Conservation (phyloP, 2,329 filamentous ascomycete genomes). For the Claviceps sp. region DNA sequence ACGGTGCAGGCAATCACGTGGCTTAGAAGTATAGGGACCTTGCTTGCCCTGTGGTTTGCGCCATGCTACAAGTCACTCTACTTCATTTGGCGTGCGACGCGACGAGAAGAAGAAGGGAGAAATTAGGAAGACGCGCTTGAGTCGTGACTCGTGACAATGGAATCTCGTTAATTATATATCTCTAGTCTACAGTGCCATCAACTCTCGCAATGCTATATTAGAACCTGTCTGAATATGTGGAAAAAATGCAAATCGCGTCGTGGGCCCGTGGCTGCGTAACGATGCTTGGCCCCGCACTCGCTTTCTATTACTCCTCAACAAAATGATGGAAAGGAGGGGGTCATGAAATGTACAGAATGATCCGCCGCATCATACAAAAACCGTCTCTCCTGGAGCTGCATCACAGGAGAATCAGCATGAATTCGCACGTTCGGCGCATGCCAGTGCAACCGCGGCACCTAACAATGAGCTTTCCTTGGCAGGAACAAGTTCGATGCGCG, state of each 20-base stretch:
- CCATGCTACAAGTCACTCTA: background rate
- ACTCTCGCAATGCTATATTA: no score
- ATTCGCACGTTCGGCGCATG: slow-evolving; percentile 21
- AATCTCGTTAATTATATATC: no score
- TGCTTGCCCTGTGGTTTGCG: no score
- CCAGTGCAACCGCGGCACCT: slow-evolving; percentile 60
- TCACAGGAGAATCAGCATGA: background rate
- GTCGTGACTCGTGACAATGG: no score
- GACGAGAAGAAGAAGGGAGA: background rate
- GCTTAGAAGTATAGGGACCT: background rate
- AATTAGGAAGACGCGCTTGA: no score
- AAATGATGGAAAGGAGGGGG: no score
- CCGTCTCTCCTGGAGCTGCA: background rate
- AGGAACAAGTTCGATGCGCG: slow-evolving; percentile 47
- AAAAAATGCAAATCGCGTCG: no score
- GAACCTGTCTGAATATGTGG: no score
- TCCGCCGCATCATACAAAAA: background rate
- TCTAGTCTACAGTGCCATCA: no score
- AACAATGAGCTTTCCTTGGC: slow-evolving; percentile 63
- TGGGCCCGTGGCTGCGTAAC: no score
- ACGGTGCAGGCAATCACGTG: slow-evolving; percentile 23
- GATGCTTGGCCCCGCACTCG: no score
- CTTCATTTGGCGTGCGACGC: background rate
- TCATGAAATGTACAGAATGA: background rate
- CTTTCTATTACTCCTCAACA: no score